These are phyloP conservation scores for Globisporangium takayamanum DNA, from an alignment of 352 stramenopile genomes.

Conservation along the genomic window DNA sequence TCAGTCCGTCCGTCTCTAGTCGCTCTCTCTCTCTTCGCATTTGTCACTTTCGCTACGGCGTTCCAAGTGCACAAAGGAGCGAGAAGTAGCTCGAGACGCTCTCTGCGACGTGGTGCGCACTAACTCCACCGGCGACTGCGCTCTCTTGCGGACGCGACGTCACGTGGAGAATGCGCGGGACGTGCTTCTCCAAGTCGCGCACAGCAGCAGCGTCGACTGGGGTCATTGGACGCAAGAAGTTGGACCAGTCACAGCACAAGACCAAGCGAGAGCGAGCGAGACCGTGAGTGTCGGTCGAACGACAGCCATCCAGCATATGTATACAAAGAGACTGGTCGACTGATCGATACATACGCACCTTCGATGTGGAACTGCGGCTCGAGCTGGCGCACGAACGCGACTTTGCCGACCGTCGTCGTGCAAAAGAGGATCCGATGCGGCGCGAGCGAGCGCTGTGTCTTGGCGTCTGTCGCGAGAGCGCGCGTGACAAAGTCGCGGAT, in stretches of 20 bases:
- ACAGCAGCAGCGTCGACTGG: slow-evolving; percentile 53
- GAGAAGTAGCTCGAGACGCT: slow-evolving; percentile 69
- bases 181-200: slow-evolving; percentile 66
- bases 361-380: slow-evolving; percentile 80
- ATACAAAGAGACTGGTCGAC: not conserved
- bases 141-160: slow-evolving; percentile 19
- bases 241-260: not conserved
- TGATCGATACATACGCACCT: slow-evolving; percentile 26
- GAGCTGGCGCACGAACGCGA: slow-evolving; percentile 84
- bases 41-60: not conserved
- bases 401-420: slow-evolving; percentile 65
- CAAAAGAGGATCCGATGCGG: slow-evolving; percentile 80
- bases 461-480: slow-evolving; percentile 19
- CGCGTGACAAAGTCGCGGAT: slow-evolving; percentile 44
- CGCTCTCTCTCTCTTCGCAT: not conserved
- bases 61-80: slow-evolving; percentile 28
- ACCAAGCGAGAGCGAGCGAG: not conserved
- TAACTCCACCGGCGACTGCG: slow-evolving; percentile 14
- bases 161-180: slow-evolving; percentile 66
- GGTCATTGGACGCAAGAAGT: not conserved
- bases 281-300: slow-evolving; percentile 1
- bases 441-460: slow-evolving; percentile 26
- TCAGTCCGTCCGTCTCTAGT: too few species aligned
- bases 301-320: not conserved
- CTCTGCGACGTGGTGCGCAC: slow-evolving; percentile 56